Percentiles rank a stretch among this genome's conserved stretches.
Conservation (phyloP, 495 filamentous ascomycete species). For the Parathielavia hyrcaniae region DNA sequence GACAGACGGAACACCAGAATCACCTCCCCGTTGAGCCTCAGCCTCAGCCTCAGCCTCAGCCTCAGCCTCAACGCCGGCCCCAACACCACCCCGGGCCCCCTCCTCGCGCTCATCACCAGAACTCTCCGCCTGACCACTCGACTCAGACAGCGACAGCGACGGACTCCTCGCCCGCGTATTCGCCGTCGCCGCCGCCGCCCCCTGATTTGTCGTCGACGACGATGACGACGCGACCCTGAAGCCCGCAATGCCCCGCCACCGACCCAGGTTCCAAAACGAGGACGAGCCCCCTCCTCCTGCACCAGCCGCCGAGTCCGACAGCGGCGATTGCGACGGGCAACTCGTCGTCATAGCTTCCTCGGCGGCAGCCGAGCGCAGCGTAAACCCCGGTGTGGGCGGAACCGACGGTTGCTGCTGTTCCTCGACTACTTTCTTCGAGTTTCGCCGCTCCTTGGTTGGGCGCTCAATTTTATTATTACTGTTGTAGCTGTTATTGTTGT, state of each 20-base stretch:
- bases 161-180: slow-evolving; percentile 15
- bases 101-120: background rate
- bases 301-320: slow-evolving; percentile 23
- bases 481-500: too few relatives aligned
- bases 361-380: slow-evolving; percentile 30
- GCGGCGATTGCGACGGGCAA: slow-evolving; percentile 20
- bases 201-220: slow-evolving; percentile 6
- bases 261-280: slow-evolving; percentile 45
- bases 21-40: slow-evolving; percentile 12
- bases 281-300: slow-evolving; percentile 19
- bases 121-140: background rate
- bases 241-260: slow-evolving; percentile 38
- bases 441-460: slow-evolving; percentile 13
- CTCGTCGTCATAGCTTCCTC: slow-evolving; percentile 26
- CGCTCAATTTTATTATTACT: too few relatives aligned
- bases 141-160: slow-evolving; percentile 12
- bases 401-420: slow-evolving; percentile 17
- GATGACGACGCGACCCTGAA: too few relatives aligned
- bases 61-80: background rate
- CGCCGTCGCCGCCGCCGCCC: background rate
- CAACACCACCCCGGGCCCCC: background rate
- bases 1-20: slow-evolving; percentile 1
- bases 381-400: slow-evolving; percentile 39
- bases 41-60: slow-evolving; percentile 11
- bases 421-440: slow-evolving; percentile 10